phyloP scores from a whole-genome alignment of 2,329 filamentous ascomycete species.

The Clarireedia hainanense region DNA sequence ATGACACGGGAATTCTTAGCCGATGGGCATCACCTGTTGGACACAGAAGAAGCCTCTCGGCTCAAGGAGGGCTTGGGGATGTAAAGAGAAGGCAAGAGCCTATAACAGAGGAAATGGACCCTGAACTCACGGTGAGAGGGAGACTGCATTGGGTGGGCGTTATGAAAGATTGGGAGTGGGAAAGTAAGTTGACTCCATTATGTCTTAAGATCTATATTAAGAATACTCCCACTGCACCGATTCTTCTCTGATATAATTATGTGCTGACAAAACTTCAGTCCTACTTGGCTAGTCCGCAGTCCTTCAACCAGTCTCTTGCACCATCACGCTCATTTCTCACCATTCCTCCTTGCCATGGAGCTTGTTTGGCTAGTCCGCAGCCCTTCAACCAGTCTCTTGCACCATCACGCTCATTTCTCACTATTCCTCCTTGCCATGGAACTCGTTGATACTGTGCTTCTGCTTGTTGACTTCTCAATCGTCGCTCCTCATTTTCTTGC shows the following conservation, averaged over 20 bases:
- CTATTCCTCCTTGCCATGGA: slow-evolving; percentile 1
- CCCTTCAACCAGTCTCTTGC: not conserved
- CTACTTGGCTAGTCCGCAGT: slow-evolving; percentile 5
- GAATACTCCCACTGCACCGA: not conserved
- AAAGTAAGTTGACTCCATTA: slow-evolving; percentile 42
- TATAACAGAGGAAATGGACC: slow-evolving; percentile 39
- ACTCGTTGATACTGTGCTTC: no score
- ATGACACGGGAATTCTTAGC: slow-evolving; percentile 21
- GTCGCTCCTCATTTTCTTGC: not conserved
- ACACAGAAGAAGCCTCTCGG: slow-evolving; percentile 12
- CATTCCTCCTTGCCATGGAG: no score
- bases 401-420: not conserved
- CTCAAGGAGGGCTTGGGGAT: slow-evolving; percentile 1
- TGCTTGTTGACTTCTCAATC: no score
- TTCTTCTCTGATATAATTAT: not conserved
- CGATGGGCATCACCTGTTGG: not conserved
- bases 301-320: not conserved
- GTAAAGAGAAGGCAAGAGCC: slow-evolving; percentile 18
- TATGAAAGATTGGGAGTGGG: slow-evolving; percentile 67
- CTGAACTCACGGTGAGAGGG: slow-evolving; percentile 57
- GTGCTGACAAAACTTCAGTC: not conserved
- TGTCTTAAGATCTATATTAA: no score
- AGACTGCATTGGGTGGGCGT: slow-evolving; percentile 62
- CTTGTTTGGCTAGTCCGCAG: no score
- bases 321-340: no score